Evolutionary conservation across 2,329 filamentous ascomycete species (phyloP), one percentile per base, ranked within the genome.

Genomic region (Fonsecaea nubica): DNA sequence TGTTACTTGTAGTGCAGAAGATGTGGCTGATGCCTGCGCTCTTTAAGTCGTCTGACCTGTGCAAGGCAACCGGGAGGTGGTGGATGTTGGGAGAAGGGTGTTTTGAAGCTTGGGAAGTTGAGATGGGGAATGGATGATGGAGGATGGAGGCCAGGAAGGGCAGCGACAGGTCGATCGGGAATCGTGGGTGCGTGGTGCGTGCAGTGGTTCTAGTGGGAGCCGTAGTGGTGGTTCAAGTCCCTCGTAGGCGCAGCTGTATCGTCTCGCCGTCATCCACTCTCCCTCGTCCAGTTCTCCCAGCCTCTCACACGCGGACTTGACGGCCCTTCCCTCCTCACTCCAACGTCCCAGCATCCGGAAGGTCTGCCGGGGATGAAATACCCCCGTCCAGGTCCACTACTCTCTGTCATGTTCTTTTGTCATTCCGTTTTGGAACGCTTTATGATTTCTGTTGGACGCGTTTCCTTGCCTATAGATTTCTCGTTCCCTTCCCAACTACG

Each of bases 281-380:
- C 30, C 30, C 40, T 42, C n/a, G 18, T 50, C 45, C 45, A 50
- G 30, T 21, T 50, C 45, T 32, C 30, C 30, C 45, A 50, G 45
- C 45, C 45, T 50, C 45, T 25, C 8, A 50, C 45, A 42, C 40
- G 1, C 15, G 18, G 53, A 55, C 25, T 36, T 33, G 13, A 12
- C 32, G 25, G 53, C 32, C 9, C 53, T 18, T 15, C 50, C 21
- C 15, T 13, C 15, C 36, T 55, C 35, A 9, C n/a, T 12, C 15
- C 52, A 42, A 25, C 38, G 45, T 58, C 45, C 25, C 45, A 13
- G 8, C 15, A 55, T 45, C 25, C 9, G 62, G 65, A 59, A 67
- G 58, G 61, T 68, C 52, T 62, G 66, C 66, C 66, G 66, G 58
- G 18, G 40, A 52, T 25, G 12, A 25, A 50, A 50, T 50, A 30